Conservation (phyloP, 352 stramenopile species). For the Discostella stelligera region DNA sequence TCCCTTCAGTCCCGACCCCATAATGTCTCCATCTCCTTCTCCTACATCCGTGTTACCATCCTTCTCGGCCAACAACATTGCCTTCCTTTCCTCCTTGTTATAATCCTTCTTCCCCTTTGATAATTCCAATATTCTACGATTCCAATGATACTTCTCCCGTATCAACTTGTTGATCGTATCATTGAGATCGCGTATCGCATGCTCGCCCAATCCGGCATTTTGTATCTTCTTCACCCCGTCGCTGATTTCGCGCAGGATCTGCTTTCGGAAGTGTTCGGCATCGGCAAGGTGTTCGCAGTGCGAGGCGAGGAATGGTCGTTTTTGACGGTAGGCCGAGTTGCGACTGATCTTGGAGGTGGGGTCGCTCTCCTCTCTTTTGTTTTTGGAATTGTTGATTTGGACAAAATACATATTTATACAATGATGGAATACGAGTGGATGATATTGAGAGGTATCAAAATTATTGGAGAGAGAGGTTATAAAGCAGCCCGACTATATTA, state of each 20-base stretch:
- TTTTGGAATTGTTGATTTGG: no score
- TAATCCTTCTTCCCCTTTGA: constrained; percentile 86
- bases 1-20: constrained; percentile 82
- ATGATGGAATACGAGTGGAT: background rate
- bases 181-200: constrained; percentile 96
- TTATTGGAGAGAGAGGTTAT: no score
- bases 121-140: constrained; percentile 82
- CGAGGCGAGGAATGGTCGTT: constrained; percentile 90
- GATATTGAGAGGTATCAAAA: no score
- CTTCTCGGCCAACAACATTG: constrained; percentile 54
- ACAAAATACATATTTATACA: no score
- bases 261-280: constrained; percentile 88
- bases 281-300: constrained; percentile 92
- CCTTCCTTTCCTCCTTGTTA: constrained; percentile 84
- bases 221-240: constrained; percentile 95
- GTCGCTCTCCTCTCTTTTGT: constrained; percentile 84
- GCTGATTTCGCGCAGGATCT: constrained; percentile 94
- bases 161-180: constrained; percentile 98
- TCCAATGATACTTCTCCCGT: constrained; percentile 89
- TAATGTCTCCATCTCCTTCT: constrained; percentile 77
- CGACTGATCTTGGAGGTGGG: constrained; percentile 27
- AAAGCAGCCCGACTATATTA: no score
- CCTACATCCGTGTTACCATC: constrained; percentile 20
- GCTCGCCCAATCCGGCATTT: constrained; percentile 92
- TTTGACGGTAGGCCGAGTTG: constrained; percentile 11